Conservation (phyloP, 2,329 filamentous ascomycete genomes). For the Cytospora leucostoma region DNA sequence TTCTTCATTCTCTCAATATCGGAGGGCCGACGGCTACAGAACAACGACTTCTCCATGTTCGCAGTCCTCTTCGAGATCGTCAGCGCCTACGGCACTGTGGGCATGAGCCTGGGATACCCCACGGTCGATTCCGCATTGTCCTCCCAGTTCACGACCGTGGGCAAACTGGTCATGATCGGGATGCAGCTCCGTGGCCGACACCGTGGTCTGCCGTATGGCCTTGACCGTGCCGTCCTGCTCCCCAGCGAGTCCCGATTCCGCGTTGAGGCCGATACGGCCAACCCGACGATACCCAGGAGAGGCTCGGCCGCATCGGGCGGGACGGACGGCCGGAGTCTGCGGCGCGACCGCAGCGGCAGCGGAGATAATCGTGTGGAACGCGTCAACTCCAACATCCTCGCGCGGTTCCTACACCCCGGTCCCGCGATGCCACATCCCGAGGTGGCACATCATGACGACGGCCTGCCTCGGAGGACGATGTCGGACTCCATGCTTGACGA, state of each 20-base stretch:
- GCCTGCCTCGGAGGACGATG: conserved; percentile 11
- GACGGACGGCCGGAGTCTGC: conserved; percentile 30
- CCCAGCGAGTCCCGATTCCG: conserved; percentile 58
- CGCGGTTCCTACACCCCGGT: conserved; percentile 51
- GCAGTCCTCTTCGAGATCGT: conserved; percentile 80
- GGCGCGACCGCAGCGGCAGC: conserved; percentile 41
- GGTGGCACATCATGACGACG: conserved; percentile 34
- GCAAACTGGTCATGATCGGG: conserved; percentile 66
- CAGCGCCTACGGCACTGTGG: conserved; percentile 92
- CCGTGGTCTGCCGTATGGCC: conserved; percentile 67
- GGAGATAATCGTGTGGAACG: conserved; percentile 35
- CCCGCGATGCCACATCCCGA: conserved; percentile 41
- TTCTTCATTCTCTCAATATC: conserved; percentile 91
- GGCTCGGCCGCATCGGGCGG: conserved; percentile 38
- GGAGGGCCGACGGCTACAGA: conserved; percentile 72
- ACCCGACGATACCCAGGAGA: conserved; percentile 38
- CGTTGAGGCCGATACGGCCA: conserved; percentile 53
- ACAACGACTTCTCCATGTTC: conserved; percentile 66
- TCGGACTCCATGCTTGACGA: conserved; percentile 15
- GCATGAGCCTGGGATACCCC: conserved; percentile 81
- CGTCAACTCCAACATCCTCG: conserved; percentile 46
- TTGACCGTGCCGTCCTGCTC: conserved; percentile 62
- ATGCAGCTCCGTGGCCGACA: conserved; percentile 72
- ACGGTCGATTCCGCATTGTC: conserved; percentile 77
- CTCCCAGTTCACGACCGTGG: conserved; percentile 75